Base-by-base conservation (phyloP, 1,284 basidiomycete genomes). In the Veloporphyrellus conicus region DNA sequence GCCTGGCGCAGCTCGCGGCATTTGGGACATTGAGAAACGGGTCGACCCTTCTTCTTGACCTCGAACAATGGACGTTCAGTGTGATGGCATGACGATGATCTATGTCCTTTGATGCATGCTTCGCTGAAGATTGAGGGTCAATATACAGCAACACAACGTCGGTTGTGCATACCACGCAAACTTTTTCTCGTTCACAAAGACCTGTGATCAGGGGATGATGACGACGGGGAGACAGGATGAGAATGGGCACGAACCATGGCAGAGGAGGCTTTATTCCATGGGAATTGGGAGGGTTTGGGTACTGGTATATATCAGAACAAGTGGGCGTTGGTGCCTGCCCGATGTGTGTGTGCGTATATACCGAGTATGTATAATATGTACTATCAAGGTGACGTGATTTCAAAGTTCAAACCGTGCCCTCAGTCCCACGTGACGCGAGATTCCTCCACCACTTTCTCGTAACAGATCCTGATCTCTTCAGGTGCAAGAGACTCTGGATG, bases 91-190 rank as follows among this genome's bases (percentile, higher is more conserved):
- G 80, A 81, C 2, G 89, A 90, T 3, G 90, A 90, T 46, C 90
- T 80, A 60, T 92, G 90, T 2, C 89, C 90, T 69, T 92, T 91
- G 67, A 92, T 91, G 66, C 90, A 93, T 10, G 88, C 85, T 69
- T 87, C 86, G 67, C 89, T 91, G 15, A 42, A 41, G 33, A 48
- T 47, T 38, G 38, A n/a, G 20, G 20, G 43, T 46, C 11, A 54
- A 29, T 31, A 28, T 32, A 35, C 33, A 42, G 39, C 25, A 28
- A 23, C n/a, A 10, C 11, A 32, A 10, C 14, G 35, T 14, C 25
- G 36, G 16, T 42, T 19, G 15, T 47, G 63, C 70, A 44, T 59
- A 87, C 87, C 87, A 90, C 47, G 87, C 87, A 66, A 84, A 89
- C 70, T 91, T 91, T 74, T 85, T 82, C 67, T 79, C 81, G 69